These are phyloP conservation scores for Chaetomiaceae sp. DNA, from an alignment of 2,329 filamentous ascomycete genomes.

Conservation along the genomic window DNA sequence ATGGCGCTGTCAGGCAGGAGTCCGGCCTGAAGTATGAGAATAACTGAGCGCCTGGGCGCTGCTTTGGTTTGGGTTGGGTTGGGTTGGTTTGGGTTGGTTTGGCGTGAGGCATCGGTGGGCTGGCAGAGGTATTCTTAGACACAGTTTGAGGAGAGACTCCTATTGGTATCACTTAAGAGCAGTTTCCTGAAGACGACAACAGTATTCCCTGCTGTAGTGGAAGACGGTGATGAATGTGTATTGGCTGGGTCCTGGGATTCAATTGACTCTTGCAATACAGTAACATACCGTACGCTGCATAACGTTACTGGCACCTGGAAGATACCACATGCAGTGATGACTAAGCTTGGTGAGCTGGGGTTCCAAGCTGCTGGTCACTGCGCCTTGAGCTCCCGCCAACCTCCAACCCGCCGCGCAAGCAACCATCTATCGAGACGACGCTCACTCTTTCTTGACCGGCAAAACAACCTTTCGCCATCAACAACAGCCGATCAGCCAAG, in stretches of 20 bases:
- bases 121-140: background rate
- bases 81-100: too few species aligned
- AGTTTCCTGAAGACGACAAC: too few species aligned
- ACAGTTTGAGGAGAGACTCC: background rate
- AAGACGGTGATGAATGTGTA: too few species aligned
- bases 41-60: slow-evolving; percentile 31
- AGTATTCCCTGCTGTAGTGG: too few species aligned
- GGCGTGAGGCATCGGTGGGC: too few species aligned
- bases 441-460: background rate
- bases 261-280: too few species aligned
- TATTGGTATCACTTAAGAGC: background rate
- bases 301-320: too few species aligned
- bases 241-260: too few species aligned
- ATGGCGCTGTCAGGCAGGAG: slow-evolving; percentile 72
- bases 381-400: slow-evolving; percentile 19
- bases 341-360: slow-evolving; percentile 2
- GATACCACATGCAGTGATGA: slow-evolving; percentile 8
- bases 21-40: slow-evolving; percentile 72
- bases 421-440: slow-evolving; percentile 7
- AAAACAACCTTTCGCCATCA: background rate
- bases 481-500: background rate
- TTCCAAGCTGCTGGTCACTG: slow-evolving; percentile 7
- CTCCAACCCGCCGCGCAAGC: slow-evolving; percentile 13
- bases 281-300: too few species aligned
- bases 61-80: too few species aligned